phyloP scores from a whole-genome alignment of 1,139 yeast genomes.

The Hansenula sp. region DNA sequence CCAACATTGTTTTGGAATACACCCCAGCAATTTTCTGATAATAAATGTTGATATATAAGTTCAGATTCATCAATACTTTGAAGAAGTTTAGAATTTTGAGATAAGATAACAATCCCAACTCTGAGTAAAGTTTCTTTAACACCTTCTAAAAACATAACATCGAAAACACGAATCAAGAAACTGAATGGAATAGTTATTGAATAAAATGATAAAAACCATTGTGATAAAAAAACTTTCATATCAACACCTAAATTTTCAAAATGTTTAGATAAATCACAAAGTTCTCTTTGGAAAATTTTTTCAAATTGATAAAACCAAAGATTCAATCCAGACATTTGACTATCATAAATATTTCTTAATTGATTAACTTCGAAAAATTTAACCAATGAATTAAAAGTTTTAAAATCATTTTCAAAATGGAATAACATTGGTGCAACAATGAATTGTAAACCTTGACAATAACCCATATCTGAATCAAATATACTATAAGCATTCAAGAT shows the following conservation, averaged over 20 bases:
- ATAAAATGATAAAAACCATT: constrained; percentile 66
- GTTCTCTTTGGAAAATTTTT: constrained; percentile 35
- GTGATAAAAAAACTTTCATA: constrained; percentile 43
- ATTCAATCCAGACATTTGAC: constrained; percentile 53
- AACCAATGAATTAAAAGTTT: constrained; percentile 52
- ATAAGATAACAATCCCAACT: constrained; percentile 51
- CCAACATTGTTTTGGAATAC: constrained; percentile 42
- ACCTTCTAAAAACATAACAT: constrained; percentile 55
- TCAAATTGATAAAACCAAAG: constrained; percentile 53
- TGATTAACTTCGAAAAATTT: constrained; percentile 62
- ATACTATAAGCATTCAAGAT: constrained; percentile 64
- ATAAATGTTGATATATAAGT: constrained; percentile 54
- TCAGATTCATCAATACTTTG: constrained; percentile 54
- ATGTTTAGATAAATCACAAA: constrained; percentile 43
- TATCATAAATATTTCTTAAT: constrained; percentile 52
- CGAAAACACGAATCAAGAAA: constrained; percentile 51
- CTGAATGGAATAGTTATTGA: constrained; percentile 56
- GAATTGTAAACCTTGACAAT: constrained; percentile 68
- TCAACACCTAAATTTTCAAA: constrained; percentile 38
- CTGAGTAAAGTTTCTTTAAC: constrained; percentile 61
- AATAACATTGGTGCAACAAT: constrained; percentile 59
- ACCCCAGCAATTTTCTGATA: constrained; percentile 50
- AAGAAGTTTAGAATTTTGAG: constrained; percentile 48
- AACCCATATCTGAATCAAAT: constrained; percentile 66
- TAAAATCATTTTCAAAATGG: constrained; percentile 41